Conservation (phyloP, 805 yeast genomes). For the Nakazawaea anatomiae region DNA sequence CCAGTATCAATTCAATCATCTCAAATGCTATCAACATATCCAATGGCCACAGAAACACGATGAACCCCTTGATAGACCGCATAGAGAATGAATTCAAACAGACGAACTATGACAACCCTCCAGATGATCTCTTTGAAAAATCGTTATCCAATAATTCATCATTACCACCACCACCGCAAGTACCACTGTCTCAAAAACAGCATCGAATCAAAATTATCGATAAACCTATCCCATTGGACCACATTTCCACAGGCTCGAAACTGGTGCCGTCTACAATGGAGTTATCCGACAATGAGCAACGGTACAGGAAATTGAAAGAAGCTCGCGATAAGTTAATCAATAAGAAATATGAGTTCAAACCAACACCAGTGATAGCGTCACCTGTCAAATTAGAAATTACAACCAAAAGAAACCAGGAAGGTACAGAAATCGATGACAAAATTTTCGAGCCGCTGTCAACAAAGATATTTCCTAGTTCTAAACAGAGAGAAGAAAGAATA, state of each 20-base stretch:
- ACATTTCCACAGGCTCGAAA: background rate
- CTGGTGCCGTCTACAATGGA: background rate
- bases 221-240: slow-evolving; percentile 10
- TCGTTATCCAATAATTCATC: background rate
- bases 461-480: slow-evolving; percentile 2
- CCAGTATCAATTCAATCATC: too few relatives aligned
- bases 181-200: background rate
- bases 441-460: slow-evolving; percentile 5
- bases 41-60: background rate
- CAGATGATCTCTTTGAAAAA: background rate
- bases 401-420: background rate
- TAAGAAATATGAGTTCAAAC: slow-evolving; percentile 1
- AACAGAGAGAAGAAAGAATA: slow-evolving; percentile 7
- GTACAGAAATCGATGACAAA: background rate
- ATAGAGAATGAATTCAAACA: slow-evolving; percentile 3
- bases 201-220: slow-evolving; percentile 1
- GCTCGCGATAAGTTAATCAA: slow-evolving; percentile 2
- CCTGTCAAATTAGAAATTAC: background rate
- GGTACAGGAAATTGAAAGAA: slow-evolving; percentile 5
- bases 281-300: background rate
- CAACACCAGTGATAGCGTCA: background rate
- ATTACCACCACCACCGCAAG: background rate
- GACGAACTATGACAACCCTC: slow-evolving; percentile 2
- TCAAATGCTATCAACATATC: background rate
- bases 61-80: background rate